Base-by-base conservation (phyloP, 768 basidiomycete species). In the Lepiota subincarnata region DNA sequence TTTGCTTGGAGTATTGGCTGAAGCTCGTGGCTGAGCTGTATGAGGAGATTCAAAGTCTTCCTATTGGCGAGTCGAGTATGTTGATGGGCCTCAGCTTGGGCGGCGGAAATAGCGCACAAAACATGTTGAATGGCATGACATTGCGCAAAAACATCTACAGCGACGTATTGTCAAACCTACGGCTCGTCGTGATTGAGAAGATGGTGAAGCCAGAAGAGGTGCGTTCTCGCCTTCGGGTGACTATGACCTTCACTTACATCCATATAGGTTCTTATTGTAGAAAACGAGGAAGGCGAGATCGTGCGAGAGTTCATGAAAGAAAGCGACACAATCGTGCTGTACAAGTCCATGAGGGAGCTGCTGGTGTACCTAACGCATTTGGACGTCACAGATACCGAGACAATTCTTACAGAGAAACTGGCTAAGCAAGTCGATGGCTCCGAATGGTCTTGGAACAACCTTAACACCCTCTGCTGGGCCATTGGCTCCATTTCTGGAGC, bases 121-220 rank as follows among this genome's bases (percentile, higher is more conserved):
- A 73, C 58, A 80, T 90, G 81, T 72, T 91, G 20, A 83, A 81
- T 57, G 86, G 87, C 45, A 84, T 89, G 75, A 81, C 87, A 2
- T 66, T 95, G 60, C 76, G 97, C 61, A 95, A 98, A 79, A 92
- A 92, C 66, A 89, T 97, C 56, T 99, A 98, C 66, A 86, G 86
- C 56, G 95, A 98, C 60, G 93, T 99, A 10, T 74, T 99, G 49
- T 93, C 89, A 26, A 97, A 99, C 67, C 68, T 99, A 61, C 82
- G 97, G 40, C 70, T 98, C 55, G 96, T 98, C 41, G 93, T 99
- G 64, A 96, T 98, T 61, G 96, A 98, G 72, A 82, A 92, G 62
- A 99, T 99, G 97, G 97, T 98, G 59, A 99, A 98, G 68, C 97
- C 97, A 4, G 97, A 99, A 69, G 97, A 99, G 82, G 96, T 93